A percentile compares a stretch with the other conserved stretches of the same genome.
These are phyloP conservation scores for Arabidopsis hybrid DNA, from an alignment of 441 rosid genomes.

Conservation along the genomic window DNA sequence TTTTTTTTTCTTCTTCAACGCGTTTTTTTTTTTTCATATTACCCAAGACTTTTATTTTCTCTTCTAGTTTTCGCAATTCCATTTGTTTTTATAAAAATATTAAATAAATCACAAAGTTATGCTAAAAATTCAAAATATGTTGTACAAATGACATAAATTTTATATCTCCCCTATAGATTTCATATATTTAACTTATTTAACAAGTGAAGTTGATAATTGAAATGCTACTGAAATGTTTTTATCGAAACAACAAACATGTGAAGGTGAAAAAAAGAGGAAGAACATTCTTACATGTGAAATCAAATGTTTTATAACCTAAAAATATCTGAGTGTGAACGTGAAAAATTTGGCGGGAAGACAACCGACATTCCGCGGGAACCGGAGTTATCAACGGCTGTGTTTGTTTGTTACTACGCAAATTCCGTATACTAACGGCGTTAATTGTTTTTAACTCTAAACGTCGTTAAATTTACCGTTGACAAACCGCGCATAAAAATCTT, in stretches of 20 bases:
- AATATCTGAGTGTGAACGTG: constrained; percentile 29
- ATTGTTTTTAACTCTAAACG: neutral
- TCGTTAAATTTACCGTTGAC: constrained; percentile 9
- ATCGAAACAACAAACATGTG: neutral
- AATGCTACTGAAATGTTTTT: neutral
- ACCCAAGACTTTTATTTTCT: neutral
- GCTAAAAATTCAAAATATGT: neutral
- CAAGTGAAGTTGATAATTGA: neutral
- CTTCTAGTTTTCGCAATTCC: neutral
- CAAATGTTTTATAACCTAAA: neutral
- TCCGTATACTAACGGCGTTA: constrained; percentile 22
- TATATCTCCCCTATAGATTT: neutral
- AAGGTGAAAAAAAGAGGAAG: neutral
- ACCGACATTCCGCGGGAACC: constrained; percentile 33
- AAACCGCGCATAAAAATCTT: constrained; percentile 11
- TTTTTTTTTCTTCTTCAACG: too few species aligned
- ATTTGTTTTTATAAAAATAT: too few species aligned
- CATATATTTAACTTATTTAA: neutral
- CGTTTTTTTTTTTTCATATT: too few species aligned
- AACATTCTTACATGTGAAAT: constrained; percentile 5
- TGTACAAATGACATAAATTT: neutral
- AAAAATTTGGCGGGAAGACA: constrained; percentile 31
- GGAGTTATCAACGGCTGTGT: constrained; percentile 35
- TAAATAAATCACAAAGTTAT: too few species aligned
- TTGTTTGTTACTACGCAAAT: constrained; percentile 4